Evolutionary conservation across 768 basidiomycete species (phyloP), one percentile per base, ranked within the genome.

Genomic region (Pleurotus djamor): DNA sequence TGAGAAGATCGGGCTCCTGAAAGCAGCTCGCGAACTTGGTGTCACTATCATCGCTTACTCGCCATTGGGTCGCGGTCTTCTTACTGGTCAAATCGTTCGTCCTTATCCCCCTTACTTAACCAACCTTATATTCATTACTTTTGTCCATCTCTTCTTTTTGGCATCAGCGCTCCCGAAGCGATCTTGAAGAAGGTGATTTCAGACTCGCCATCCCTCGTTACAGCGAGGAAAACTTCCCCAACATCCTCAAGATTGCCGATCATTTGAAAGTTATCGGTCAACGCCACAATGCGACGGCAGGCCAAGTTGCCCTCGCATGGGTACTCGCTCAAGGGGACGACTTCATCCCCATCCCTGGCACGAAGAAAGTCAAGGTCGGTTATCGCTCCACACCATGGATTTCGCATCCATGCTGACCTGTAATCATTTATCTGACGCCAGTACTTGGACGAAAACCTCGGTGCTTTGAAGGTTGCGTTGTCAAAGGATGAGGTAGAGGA

Each of bases 171-270:
- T 72, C 75, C 60, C 65, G 68, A 54, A 65, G 71, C 54, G 68
- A 72, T 51, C 76, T 83, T 49, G 76, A 74, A 28, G 65, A 66
- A 48, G 72, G 65, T 4, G 82, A 83, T 60, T 75, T 72, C 63
- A 69, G 80, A 13, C 70, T 67, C 7, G 48, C 44, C 0, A 58
- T 80, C 35, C 76, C 76, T 1, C 68, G 74, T 47, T 75, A 72
- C 61, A 71, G 67, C 60, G 66, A 74, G 33, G 72, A 75, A 64
- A 80, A 80, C 68, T 81, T 81, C 65, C 80, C 79, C 5, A 80
- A 78, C 17, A 73, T 80, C 45, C 64, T 79, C 28, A 68, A 74
- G 17, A 14, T 67, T 16, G 60, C 66, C 44, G 66, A 57, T 33
- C 62, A 51, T 50, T 59, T 64, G 63, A 68, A 62, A 50, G 54